Evolutionary conservation across 768 basidiomycete species (phyloP).

Genomic region (Sutorius australiensis): DNA sequence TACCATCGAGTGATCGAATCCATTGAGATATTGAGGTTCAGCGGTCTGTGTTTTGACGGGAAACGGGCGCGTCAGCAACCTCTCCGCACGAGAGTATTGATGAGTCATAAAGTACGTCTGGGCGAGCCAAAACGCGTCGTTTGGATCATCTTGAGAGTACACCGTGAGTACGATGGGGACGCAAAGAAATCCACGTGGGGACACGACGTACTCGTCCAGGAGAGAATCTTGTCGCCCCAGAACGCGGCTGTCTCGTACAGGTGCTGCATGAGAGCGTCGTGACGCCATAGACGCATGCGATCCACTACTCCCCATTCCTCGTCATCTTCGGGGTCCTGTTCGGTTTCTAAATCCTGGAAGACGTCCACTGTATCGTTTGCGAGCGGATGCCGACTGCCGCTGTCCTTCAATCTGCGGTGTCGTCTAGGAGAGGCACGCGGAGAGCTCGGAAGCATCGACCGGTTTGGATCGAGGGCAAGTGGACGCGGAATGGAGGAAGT

Average conservation of each 20-base stretch:
- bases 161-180: constrained; percentile 3
- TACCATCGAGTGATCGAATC: constrained; percentile 14
- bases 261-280: constrained; percentile 98
- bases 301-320: constrained; percentile 87
- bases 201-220: constrained; percentile 81
- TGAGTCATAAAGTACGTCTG: constrained; percentile 96
- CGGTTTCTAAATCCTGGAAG: constrained; percentile 63
- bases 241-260: constrained; percentile 95
- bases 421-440: constrained; percentile 67
- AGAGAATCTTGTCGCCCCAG: constrained; percentile 97
- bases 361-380: constrained; percentile 74
- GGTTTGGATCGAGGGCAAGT: constrained; percentile 73
- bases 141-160: constrained; percentile 69
- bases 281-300: constrained; percentile 94
- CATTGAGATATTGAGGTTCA: constrained; percentile 29
- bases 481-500: constrained; percentile 51
- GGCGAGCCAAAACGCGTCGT: constrained; percentile 99
- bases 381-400: constrained; percentile 60
- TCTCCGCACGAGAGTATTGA: constrained; percentile 92
- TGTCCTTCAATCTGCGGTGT: constrained; percentile 52
- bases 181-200: constrained; percentile 3
- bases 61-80: constrained; percentile 85
- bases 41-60: constrained; percentile 46
- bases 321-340: constrained; percentile 57
- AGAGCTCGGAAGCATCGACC: constrained; percentile 71